Percentiles rank a stretch among this genome's conserved stretches.
Evolutionary conservation across 1,284 basidiomycete genomes (phyloP).

Genomic region (Apiotrichum porosum): DNA sequence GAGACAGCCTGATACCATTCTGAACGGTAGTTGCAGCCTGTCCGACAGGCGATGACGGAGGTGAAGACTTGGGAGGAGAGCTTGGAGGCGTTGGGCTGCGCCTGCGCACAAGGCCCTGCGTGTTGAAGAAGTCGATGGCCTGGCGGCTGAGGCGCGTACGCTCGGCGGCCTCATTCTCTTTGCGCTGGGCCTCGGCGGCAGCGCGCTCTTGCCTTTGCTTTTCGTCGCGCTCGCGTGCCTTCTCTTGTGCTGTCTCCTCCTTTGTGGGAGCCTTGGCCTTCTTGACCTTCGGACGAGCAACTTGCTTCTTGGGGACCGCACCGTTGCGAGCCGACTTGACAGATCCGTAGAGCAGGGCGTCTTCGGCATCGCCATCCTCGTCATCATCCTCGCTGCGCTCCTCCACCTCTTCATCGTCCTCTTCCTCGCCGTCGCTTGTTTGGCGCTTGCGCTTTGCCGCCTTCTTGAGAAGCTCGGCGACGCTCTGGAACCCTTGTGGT

Average conservation of each 20-base stretch:
- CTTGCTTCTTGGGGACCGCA: not conserved
- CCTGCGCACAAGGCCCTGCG: conserved; percentile 19
- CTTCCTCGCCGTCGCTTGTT: conserved; percentile 8
- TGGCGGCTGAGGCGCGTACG: conserved; percentile 13
- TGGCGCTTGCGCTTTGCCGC: conserved; percentile 17
- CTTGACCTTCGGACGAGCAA: no score
- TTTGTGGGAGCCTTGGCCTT: conserved; percentile 1
- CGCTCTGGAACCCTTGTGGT: conserved; percentile 41
- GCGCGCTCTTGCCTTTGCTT: not conserved
- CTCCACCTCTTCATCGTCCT: not conserved
- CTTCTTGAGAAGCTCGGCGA: conserved; percentile 35
- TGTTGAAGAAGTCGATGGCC: conserved; percentile 39
- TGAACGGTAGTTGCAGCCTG: not conserved
- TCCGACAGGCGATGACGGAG: not conserved
- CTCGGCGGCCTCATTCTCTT: conserved; percentile 4
- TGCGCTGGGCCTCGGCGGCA: not conserved
- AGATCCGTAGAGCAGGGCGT: conserved; percentile 10
- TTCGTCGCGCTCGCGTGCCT: not conserved
- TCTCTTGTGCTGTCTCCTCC: not conserved
- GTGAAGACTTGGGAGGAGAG: not conserved
- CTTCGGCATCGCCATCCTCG: conserved; percentile 15
- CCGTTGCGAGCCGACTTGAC: not conserved
- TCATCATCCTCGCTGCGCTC: conserved; percentile 3
- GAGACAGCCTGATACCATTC: conserved; percentile 17
- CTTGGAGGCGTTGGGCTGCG: conserved; percentile 8